Base-by-base conservation (phyloP, 805 yeast genomes). In the Candida nanaspora region DNA sequence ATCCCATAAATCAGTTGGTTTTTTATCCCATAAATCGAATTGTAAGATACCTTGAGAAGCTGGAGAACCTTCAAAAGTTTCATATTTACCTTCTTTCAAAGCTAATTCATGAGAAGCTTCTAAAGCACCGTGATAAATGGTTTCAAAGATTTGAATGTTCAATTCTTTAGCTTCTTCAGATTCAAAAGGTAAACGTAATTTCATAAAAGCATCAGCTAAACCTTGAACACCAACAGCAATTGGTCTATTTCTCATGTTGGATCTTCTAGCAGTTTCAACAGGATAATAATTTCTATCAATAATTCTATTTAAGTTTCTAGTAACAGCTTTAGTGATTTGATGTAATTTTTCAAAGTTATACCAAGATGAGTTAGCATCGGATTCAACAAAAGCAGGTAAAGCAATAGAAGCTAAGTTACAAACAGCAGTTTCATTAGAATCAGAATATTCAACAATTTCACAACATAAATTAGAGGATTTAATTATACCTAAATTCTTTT, bases 141-240 rank as follows among this genome's bases (percentile, higher is more conserved):
- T 76, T 61, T 76, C 82, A 52, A 76, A 76, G 45, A 76, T 75
- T 59, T 74, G 79, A 46, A 72, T 72, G 55, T 76, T 76, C 52
- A 76, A 67, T 49, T 70, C 72, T 50, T 69, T 66, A 18, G 82
- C 80, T 50, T 71, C 77, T 50, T 64, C 70, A 26, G 79, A 73
- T 55, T 75, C 81, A 51, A 76, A 76, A 33, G 80, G 78, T 47
- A 74, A 53, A 58, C 81, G 66, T 54, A 75, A 63, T 43, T 65
- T 65, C 75, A 74, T 71, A 53, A 76, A 76, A 4, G 77, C 61
- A 53, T 76, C 82, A 27, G 82, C 80, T 39, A 76, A 66, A 51
- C 82, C 82, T 60, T 76, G 82, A 38, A 76, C 81, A 59, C 82
- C 82, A 43, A 76, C 63, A 32, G 81, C 81, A 58, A 76, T 73